Base-by-base conservation (phyloP, 2,329 filamentous ascomycete species). In the Daldinia sp. region DNA sequence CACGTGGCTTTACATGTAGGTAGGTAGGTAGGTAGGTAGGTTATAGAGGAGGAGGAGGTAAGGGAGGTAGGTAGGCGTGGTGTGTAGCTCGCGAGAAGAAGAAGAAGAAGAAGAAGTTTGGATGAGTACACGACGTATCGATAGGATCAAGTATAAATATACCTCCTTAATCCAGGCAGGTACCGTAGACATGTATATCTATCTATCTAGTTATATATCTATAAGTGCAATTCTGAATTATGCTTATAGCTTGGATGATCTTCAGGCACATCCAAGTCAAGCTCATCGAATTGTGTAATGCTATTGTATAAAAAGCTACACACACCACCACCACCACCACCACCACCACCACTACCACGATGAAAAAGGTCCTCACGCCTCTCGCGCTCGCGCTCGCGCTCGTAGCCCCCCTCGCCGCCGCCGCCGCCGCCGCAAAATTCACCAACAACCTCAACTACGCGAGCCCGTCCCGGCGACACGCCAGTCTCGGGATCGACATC, bases 381-480 rank as follows among this genome's bases (percentile, higher is more conserved):
- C 52, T 68, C 13, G 52, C 61, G 15, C 23, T 49, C 4, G 61
- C 43, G 41, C 37, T 62, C 25, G 17, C 55, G 27, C 53, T 58
- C n/a, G n/a, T n/a, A n/a, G n/a, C n/a, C 4, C 50, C 50, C 10
- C 8, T 58, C 3, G 68, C 60, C 13, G 49, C 37, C 19, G 71
- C 60, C 13, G 49, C 37, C 19, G 71, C 39, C 5, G 8, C 8
- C 11, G 34, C 64, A 4, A 55, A 45, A 17, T 74, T 75, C 41
- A 66, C 69, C 55, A 75, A 75, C 3, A 91, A 91, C 72, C 73
- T 91, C 63, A 91, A 91, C 77, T 92, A 90, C 73, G 80, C 82
- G 50, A 89, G 85, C 69, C 88, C 89, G 4, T 91, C 89, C 1
- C 80, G 84, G 37, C 83, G 88, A 41, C 89, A 91, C 67, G 81